Evolutionary conservation across 2,329 filamentous ascomycete genomes (phyloP), one percentile per base, ranked within the genome.

Genomic region (Penicillium rolfsii): DNA sequence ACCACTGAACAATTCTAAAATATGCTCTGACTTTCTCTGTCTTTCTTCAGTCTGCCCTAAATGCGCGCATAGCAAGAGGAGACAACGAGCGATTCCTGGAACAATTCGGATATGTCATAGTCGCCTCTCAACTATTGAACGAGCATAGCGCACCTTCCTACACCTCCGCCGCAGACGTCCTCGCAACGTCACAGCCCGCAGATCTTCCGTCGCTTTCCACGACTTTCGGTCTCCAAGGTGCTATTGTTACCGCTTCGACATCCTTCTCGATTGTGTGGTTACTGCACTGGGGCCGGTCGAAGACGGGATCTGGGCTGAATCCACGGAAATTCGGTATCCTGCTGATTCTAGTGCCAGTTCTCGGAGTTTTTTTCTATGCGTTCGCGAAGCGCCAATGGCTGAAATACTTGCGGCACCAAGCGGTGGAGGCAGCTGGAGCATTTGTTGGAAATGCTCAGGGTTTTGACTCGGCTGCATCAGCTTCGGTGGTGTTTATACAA

Each of bases 51-150:
- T 71, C 71, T 12, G 70, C 70, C 11, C 57, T 77, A 63, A 77
- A 75, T 64, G 70, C 70, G 41, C 74, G 65, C 63, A 84, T 96
- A 64, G 89, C 91, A 58, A 84, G 89, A 66, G 87, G 86, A 68
- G 93, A 96, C 69, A 96, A 93, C 73, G 85, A 89, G 67, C 89
- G 88, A 67, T 97, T 97, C 71, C 84, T 97, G 61, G 93, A 97
- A 77, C 90, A 93, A 73, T 97, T 97, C 72, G 90, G 93, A 65
- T 97, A 97, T 78, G 90, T 91, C 24, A 91, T 97, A 66, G 90
- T 97, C 71, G 93, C 93, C 54, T 97, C 93, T 24, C 93, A 97
- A 74, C 84, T 97, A 14, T 82, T 97, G 43, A 92, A 87, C 70
- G 90, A 86, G 85, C 76, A 78, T 62, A 76, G 73, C 59, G 74